Conservation (phyloP, 371 early-diverging fungal genomes). For the Choanephora cucurbitarum region DNA sequence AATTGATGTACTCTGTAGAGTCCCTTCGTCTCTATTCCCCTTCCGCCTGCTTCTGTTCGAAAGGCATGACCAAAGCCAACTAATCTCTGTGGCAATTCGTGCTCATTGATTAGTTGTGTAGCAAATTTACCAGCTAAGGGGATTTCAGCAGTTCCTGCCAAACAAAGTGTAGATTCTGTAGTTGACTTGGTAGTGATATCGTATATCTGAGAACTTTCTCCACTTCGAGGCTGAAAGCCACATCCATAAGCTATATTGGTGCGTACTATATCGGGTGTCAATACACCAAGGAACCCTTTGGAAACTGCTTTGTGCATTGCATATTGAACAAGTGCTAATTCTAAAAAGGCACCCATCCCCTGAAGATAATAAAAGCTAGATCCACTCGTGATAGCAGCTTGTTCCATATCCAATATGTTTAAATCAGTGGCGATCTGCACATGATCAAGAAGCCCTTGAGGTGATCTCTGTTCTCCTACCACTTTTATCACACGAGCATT, state of each 20-base stretch:
- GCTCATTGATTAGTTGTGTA: constrained; percentile 57
- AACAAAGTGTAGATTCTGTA: constrained; percentile 51
- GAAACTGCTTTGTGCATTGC: constrained; percentile 77
- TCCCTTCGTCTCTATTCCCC: constrained; percentile 83
- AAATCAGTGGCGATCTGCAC: constrained; percentile 61
- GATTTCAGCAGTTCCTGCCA: constrained; percentile 93
- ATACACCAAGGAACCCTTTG: constrained; percentile 76
- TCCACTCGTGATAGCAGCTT: constrained; percentile 85
- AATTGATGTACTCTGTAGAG: constrained; percentile 95
- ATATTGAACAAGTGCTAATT: constrained; percentile 84
- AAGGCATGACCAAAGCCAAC: constrained; percentile 88
- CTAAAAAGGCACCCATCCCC: constrained; percentile 82
- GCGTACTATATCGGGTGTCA: constrained; percentile 86
- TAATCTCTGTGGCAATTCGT: constrained; percentile 65
- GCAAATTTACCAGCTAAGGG: constrained; percentile 88
- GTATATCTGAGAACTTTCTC: constrained; percentile 85
- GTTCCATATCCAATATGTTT: constrained; percentile 81
- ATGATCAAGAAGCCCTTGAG: constrained; percentile 61
- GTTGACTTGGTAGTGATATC: constrained; percentile 49
- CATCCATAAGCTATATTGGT: constrained; percentile 84
- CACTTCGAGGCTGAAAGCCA: constrained; percentile 84
- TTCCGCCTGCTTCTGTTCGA: constrained; percentile 87
- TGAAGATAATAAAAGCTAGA: constrained; percentile 87
- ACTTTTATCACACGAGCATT: constrained; percentile 56
- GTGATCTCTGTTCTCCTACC: constrained; percentile 39